Base-by-base conservation (phyloP, 768 basidiomycete species). In the Trametes elegans region DNA sequence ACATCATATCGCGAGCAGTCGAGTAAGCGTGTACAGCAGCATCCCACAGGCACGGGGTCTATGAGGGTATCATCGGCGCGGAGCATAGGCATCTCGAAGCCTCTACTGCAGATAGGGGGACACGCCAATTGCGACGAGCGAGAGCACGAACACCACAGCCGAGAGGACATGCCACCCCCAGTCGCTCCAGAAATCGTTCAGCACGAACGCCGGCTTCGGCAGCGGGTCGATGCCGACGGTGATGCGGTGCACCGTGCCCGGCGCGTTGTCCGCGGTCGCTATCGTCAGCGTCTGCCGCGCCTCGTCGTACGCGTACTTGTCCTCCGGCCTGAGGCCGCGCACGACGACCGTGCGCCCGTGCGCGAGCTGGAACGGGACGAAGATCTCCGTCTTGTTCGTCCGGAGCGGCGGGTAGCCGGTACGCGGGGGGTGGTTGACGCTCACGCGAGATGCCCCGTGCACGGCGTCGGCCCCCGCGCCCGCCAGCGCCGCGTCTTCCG, bases 321-420 rank as follows among this genome's bases (percentile, higher is more conserved):
- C 85, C 0, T 70, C 76, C 4, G 73, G 58, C 16, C 68, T 70
- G 2, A 88, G 74, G 0, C 87, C 85, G 24, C 74, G 68, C 0
- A 93, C 79, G 14, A 82, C 62, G 14, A 94, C 65, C 55, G 76
- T 75, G 51, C 86, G 73, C 0, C 78, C 80, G 16, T 76, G 78
- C 1, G 83, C 75, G 32, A 93, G 72, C 57, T 78, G 66, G 0
- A 81, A 78, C 0, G 93, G 91, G 7, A 92, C 60, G 71, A 85
- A 96, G 27, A 95, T 83, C 70, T 93, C 90, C n/a, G 91, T 92
- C 64, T 88, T 84, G 42, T 75, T 69, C n/a, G 83, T 77, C 23
- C 66, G 71, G 27, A 84, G 68, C 7, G 61, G 55, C 0, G 71
- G 71, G 56, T 74, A 75, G 3, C 72, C 74, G 0, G 66, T 58